A percentile compares a stretch with the other conserved stretches of the same genome.
Evolutionary conservation across 2,329 filamentous ascomycete genomes (phyloP).

Genomic region (Diplodia scrobiculata): DNA sequence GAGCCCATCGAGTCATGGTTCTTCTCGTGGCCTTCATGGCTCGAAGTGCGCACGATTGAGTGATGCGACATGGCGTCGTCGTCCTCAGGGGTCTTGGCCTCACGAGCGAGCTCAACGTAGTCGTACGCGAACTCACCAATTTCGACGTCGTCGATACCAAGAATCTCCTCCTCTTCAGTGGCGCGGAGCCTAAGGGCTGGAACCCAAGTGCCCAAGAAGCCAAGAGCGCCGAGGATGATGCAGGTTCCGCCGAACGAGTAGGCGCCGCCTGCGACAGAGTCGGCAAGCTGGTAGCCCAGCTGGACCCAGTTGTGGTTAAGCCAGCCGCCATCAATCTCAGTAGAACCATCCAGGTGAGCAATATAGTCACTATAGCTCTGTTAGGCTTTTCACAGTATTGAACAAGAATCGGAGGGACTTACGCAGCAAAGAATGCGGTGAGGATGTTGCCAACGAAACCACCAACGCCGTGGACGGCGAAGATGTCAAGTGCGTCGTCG

Average conservation of each 20-base stretch:
- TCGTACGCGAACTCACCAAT: conserved; percentile 95
- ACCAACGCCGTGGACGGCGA: conserved; percentile 78
- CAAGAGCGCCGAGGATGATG: conserved; percentile 63
- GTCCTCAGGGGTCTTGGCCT: conserved; percentile 57
- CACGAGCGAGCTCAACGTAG: conserved; percentile 80
- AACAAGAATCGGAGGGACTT: conserved; percentile 37
- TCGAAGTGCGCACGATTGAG: conserved; percentile 5
- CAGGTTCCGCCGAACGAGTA: conserved; percentile 80
- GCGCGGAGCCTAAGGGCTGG: conserved; percentile 75
- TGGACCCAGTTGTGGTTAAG: conserved; percentile 82
- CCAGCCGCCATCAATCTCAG: conserved; percentile 73
- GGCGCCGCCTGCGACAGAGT: conserved; percentile 71
- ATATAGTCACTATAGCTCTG: conserved; percentile 66
- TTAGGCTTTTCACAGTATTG: not conserved
- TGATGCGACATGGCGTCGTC: conserved; percentile 34
- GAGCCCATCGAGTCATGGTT: conserved; percentile 29
- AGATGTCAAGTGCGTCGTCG: conserved; percentile 87
- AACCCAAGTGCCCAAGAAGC: conserved; percentile 74
- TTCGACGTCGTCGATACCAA: conserved; percentile 86
- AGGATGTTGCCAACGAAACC: conserved; percentile 77
- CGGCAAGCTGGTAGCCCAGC: conserved; percentile 79
- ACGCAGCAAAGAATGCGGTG: conserved; percentile 80
- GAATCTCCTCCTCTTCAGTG: conserved; percentile 74
- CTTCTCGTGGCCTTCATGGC: conserved; percentile 28
- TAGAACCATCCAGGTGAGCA: conserved; percentile 72